A percentile compares a stretch with the other conserved stretches of the same genome.
These are phyloP conservation scores for Sphaceloma murrayae DNA, from an alignment of 2,329 filamentous ascomycete genomes.

Conservation along the genomic window DNA sequence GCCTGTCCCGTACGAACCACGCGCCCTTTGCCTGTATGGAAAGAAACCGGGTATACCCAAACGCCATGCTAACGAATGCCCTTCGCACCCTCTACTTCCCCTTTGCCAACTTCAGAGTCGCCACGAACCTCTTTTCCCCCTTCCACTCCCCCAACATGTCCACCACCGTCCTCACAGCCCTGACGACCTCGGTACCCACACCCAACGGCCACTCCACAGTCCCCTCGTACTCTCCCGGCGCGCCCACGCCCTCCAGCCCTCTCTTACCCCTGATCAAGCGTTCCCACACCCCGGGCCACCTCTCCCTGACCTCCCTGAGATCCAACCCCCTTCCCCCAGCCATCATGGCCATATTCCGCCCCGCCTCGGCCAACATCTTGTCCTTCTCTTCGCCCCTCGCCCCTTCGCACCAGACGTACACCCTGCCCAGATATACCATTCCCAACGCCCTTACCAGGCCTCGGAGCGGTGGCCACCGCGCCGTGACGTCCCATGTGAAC, in stretches of 20 bases:
- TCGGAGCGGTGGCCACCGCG: neutral
- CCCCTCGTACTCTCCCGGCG: conserved; percentile 13
- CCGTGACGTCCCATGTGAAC: neutral
- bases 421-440: conserved; percentile 6
- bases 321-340: conserved; percentile 4
- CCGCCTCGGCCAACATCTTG: neutral
- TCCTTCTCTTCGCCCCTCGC: neutral
- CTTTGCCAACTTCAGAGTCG: conserved; percentile 2
- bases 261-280: neutral
- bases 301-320: conserved; percentile 4
- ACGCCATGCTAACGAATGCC: conserved; percentile 8
- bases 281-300: conserved; percentile 1
- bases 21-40: too few species aligned
- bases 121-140: conserved; percentile 1
- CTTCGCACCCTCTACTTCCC: conserved; percentile 1
- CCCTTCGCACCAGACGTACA: conserved; percentile 6
- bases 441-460: conserved; percentile 1
- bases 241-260: neutral
- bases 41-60: too few species aligned
- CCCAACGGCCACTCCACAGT: conserved; percentile 1
- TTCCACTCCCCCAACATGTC: conserved; percentile 14
- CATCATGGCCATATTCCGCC: conserved; percentile 1
- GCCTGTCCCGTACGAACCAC: too few species aligned
- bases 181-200: conserved; percentile 2
- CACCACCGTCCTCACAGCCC: conserved; percentile 12